phyloP scores from a whole-genome alignment of 352 stramenopile species.

The Pythium aphanidermatum region DNA sequence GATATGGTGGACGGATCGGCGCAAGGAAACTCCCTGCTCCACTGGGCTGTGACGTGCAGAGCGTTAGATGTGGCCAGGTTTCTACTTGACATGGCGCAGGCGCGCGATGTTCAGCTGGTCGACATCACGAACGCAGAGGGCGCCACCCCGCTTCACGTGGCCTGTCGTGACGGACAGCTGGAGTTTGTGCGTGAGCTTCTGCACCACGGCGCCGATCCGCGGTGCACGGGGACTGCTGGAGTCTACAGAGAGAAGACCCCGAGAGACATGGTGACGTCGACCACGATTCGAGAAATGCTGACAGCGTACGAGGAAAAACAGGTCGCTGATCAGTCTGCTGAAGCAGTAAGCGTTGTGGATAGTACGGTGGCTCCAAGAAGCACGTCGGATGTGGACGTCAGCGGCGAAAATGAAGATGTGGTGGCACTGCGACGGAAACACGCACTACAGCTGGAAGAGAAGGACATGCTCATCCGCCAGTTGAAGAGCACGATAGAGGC shows the following conservation, averaged over 20 bases:
- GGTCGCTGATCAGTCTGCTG: background rate
- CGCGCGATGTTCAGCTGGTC: conserved; percentile 31
- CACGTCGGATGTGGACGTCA: background rate
- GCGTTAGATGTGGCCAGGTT: conserved; percentile 42
- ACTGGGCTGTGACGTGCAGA: conserved; percentile 79
- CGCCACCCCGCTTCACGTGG: conserved; percentile 70
- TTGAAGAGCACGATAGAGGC: conserved; percentile 76
- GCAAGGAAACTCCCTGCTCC: conserved; percentile 51
- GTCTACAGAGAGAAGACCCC: conserved; percentile 52
- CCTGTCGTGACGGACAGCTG: conserved; percentile 45
- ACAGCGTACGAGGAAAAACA: conserved; percentile 12
- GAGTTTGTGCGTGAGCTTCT: conserved; percentile 55
- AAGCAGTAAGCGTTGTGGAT: background rate
- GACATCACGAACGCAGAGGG: conserved; percentile 60
- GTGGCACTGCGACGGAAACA: conserved; percentile 13
- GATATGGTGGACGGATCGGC: conserved; percentile 41
- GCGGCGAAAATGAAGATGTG: background rate
- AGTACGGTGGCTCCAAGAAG: too few relatives aligned
- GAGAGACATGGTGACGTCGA: conserved; percentile 42
- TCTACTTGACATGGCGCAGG: conserved; percentile 35
- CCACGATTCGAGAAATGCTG: conserved; percentile 35
- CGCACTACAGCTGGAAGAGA: conserved; percentile 72
- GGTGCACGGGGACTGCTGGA: conserved; percentile 38
- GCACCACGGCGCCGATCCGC: conserved; percentile 30
- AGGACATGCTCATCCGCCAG: conserved; percentile 73